Percentiles rank a stretch among this genome's conserved stretches.
phyloP scores from a whole-genome alignment of 345 rosid species.

The Arabidopsis thaliana region DNA sequence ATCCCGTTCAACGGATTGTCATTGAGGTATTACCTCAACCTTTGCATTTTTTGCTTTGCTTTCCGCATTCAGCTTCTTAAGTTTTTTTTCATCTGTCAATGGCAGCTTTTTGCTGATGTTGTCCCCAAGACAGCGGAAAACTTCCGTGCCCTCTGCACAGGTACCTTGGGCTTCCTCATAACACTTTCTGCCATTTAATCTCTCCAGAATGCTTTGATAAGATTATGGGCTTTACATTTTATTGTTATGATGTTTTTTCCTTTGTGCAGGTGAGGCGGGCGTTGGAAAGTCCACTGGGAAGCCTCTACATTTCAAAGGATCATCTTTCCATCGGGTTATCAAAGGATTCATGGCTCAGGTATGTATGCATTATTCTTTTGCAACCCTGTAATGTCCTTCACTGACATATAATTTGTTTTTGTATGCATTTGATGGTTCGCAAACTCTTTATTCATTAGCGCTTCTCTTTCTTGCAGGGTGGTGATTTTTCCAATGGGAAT shows the following conservation, averaged over 20 bases:
- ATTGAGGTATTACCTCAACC: slow-evolving; percentile 67
- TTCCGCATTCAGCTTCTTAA: background rate
- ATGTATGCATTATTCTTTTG: slow-evolving; percentile 36
- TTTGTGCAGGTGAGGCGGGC: slow-evolving; percentile 86
- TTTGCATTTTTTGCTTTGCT: background rate
- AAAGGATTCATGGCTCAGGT: slow-evolving; percentile 99
- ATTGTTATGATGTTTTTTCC: slow-evolving; percentile 23
- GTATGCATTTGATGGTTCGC: background rate
- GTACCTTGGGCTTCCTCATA: slow-evolving; percentile 48
- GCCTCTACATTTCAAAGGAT: slow-evolving; percentile 86
- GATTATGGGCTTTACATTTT: slow-evolving; percentile 23
- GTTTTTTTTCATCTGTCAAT: slow-evolving; percentile 20
- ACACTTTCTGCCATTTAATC: background rate
- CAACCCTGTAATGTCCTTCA: background rate
- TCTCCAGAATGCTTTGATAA: background rate
- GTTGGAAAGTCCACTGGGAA: slow-evolving; percentile 78
- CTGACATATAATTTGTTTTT: background rate
- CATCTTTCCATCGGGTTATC: slow-evolving; percentile 85
- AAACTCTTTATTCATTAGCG: slow-evolving; percentile 19
- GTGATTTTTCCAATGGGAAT: slow-evolving; percentile 90
- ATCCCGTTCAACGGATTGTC: slow-evolving; percentile 66
- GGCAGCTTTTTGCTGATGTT: slow-evolving; percentile 86
- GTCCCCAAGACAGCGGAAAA: slow-evolving; percentile 96
- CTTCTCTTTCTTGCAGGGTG: slow-evolving; percentile 68
- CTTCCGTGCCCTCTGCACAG: slow-evolving; percentile 95